Evolutionary conservation across 345 rosid genomes (phyloP).

Genomic region (Eucalyptus cloeziana): DNA sequence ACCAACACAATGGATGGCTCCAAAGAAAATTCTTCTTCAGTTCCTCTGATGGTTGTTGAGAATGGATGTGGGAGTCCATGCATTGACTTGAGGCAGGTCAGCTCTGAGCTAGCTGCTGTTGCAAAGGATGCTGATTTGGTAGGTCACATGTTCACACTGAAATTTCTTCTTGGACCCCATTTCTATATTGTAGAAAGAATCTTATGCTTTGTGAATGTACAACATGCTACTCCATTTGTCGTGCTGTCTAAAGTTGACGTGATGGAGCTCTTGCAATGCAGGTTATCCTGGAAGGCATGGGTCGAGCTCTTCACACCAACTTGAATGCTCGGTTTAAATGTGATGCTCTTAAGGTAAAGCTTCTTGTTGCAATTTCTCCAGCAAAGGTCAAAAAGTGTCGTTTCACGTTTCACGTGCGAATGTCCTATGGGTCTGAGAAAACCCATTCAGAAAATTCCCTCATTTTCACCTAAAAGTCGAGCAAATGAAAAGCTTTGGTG

Average conservation of each 20-base stretch:
- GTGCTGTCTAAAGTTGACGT: neutral
- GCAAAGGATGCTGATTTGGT: conserved; percentile 96
- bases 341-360: conserved; percentile 74
- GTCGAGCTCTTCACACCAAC: conserved; percentile 92
- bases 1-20: conserved; percentile 40
- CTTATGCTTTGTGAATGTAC: neutral
- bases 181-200: neutral
- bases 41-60: conserved; percentile 95
- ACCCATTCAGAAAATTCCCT: neutral
- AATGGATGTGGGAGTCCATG: conserved; percentile 99
- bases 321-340: conserved; percentile 74
- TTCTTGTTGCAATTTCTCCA: neutral
- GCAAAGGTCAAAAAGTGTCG: neutral
- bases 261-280: conserved; percentile 7
- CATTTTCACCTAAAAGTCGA: neutral
- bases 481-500: neutral
- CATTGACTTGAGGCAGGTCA: conserved; percentile 95
- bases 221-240: neutral
- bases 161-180: neutral
- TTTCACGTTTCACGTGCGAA: neutral
- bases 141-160: conserved; percentile 1
- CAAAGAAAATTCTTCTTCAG: conserved; percentile 55
- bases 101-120: conserved; percentile 96
- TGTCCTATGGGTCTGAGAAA: neutral
- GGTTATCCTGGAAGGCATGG: conserved; percentile 98